Evolutionary conservation across 345 rosid genomes (phyloP), one percentile per base, ranked within the genome.

Genomic region (Pistacia integerrima): DNA sequence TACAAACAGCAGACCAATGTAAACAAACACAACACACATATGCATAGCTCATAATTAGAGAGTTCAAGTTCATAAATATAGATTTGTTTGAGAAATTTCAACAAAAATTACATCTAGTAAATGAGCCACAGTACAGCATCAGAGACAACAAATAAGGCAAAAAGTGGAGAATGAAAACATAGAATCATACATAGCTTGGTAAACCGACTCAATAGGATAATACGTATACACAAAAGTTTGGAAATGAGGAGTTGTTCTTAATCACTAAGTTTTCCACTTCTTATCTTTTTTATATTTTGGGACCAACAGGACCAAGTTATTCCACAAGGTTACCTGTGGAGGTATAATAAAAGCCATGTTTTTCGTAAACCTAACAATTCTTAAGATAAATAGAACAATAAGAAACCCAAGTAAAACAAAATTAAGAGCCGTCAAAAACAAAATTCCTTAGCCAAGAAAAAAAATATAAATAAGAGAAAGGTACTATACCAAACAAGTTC

Each of bases 401-500:
- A 11, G 2, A 5, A 17, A 46, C 8, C 10, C 12, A 51, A 64
- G 49, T 51, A 8, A 20, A 63, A 64, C 77, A 35, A n/a, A 20
- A 33, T 35, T 16, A 33, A 16, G 4, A 35, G 4, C 14, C 35
- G 22, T 35, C 28, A 33, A 35, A 63, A 54, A 25, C n/a, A 17
- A 64, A 74, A 60, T 60, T 20, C 54, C 61, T 33, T 16, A 51
- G 56, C 12, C 18, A 64, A 12, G 8, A 12, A 16, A 30, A n/a
- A 5, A 38, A 52, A 3, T 22, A 22, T 22, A 25, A 25, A 25
- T 22, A 16, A 52, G 41, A 70, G 8, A 20, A 59, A 28, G 56
- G 46, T 16, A 58, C 14, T 64, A 56, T 91, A 96, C 98, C 97
- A 90, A 78, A 89, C 92, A 87, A 76, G 93, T 85, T 80, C 97